Percentiles rank a stretch among this genome's conserved stretches.
Conservation (phyloP, 768 basidiomycete species). For the Tricholoma hemisulphureum region DNA sequence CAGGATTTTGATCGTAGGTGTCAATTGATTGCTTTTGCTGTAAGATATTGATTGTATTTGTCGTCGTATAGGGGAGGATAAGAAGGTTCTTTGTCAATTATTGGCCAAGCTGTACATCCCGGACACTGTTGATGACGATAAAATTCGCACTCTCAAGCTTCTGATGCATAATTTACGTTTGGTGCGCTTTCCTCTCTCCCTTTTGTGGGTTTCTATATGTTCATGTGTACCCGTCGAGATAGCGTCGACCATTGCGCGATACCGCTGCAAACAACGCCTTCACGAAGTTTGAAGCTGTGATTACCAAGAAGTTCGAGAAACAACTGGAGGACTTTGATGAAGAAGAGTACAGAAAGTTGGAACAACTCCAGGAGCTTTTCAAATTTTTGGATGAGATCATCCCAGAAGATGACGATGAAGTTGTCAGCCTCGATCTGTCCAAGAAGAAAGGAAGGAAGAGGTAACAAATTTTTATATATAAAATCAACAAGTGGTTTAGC, state of each 20-base stretch:
- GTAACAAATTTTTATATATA: slow-evolving; percentile 19
- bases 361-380: slow-evolving; percentile 62
- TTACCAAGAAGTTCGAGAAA: slow-evolving; percentile 71
- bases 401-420: slow-evolving; percentile 63
- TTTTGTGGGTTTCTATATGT: background rate
- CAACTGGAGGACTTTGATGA: slow-evolving; percentile 72
- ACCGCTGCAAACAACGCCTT: slow-evolving; percentile 65
- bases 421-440: slow-evolving; percentile 37
- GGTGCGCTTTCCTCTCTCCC: slow-evolving; percentile 32
- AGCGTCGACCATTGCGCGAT: slow-evolving; percentile 52
- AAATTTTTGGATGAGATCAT: slow-evolving; percentile 71
- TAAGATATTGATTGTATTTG: slow-evolving; percentile 15
- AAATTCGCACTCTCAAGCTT: slow-evolving; percentile 60
- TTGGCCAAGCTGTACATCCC: slow-evolving; percentile 68
- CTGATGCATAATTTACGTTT: slow-evolving; percentile 57
- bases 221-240: background rate
- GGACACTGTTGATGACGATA: slow-evolving; percentile 65
- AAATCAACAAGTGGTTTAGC: background rate
- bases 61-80: slow-evolving; percentile 54
- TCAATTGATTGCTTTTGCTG: background rate
- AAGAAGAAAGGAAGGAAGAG: slow-evolving; percentile 50
- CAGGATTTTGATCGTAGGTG: slow-evolving; percentile 56
- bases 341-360: slow-evolving; percentile 65
- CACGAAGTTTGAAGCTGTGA: slow-evolving; percentile 59
- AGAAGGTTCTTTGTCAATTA: slow-evolving; percentile 63